These are phyloP conservation scores for Exophiala spinifera DNA, from an alignment of 2,329 filamentous ascomycete species.

Conservation along the genomic window DNA sequence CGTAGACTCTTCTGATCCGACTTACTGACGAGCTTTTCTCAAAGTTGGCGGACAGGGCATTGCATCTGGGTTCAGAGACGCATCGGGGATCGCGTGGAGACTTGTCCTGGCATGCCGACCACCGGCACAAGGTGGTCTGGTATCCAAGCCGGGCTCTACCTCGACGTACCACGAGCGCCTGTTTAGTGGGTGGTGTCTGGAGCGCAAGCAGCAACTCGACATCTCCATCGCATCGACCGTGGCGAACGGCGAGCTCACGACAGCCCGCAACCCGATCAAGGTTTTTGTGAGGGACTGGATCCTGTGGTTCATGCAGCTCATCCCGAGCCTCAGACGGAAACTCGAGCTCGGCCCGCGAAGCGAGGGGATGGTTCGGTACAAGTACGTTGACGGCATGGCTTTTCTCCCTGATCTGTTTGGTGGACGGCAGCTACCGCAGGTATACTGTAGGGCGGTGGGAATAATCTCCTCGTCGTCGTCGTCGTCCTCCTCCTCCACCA, in stretches of 20 bases:
- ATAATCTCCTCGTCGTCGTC: no score
- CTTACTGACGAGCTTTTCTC: neutral
- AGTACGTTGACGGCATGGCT: slow-evolving; percentile 31
- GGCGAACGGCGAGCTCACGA: slow-evolving; percentile 35
- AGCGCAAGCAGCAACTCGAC: slow-evolving; percentile 39
- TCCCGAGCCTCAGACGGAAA: slow-evolving; percentile 32
- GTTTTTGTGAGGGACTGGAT: slow-evolving; percentile 34
- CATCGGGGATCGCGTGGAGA: slow-evolving; percentile 38
- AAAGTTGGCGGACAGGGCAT: slow-evolving; percentile 43
- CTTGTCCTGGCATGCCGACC: slow-evolving; percentile 32
- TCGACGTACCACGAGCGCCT: slow-evolving; percentile 26
- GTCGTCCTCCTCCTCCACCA: no score
- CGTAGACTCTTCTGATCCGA: neutral
- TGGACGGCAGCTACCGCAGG: slow-evolving; percentile 35
- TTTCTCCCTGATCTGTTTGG: slow-evolving; percentile 34
- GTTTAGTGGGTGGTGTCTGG: slow-evolving; percentile 34
- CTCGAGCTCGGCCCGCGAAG: slow-evolving; percentile 33
- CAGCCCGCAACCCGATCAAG: slow-evolving; percentile 31
- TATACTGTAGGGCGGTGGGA: slow-evolving; percentile 29
- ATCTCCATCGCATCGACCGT: slow-evolving; percentile 35
- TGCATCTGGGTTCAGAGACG: slow-evolving; percentile 41
- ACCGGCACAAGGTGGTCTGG: no score
- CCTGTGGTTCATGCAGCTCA: slow-evolving; percentile 34
- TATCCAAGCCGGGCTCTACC: no score
- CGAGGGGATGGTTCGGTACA: slow-evolving; percentile 33